Base-by-base conservation (phyloP, 768 basidiomycete species). In the Pleurotus platypus region DNA sequence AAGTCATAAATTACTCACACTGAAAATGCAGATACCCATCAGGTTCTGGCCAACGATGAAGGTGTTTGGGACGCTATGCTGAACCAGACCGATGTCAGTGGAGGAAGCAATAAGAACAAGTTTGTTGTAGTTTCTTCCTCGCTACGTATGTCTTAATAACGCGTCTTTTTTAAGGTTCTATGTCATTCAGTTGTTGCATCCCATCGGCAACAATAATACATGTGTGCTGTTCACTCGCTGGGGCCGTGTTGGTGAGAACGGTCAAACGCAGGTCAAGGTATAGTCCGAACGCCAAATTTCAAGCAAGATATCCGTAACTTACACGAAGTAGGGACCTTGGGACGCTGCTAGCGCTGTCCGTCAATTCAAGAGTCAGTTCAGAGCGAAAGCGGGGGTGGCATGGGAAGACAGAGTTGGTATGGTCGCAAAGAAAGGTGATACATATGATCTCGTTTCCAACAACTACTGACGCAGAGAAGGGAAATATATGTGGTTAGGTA, bases 311-410 rank as follows among this genome's bases (percentile, higher is more conserved):
- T 15, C 46, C 18, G 46, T 16, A 56, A 40, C 9, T 60, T 7
- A 53, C 35, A 42, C 12, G 37, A 37, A 49, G 2, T 51, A 84
- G 81, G 83, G 83, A 4, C 80, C 83, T 13, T 84, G 72, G 63
- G 11, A 66, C 2, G 24, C 78, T 0, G 50, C 63, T 4, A 53
- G 26, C 0, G 84, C 80, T 1, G 69, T 83, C 27, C 56, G n/a
- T 15, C 78, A 80, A 60, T 86, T 85, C 69, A 83, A 81, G 66
- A 81, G 80, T 58, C 83, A 84, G 64, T 86, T 84, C 72, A 82
- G 73, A 66, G 60, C 72, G 1, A 86, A 86, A 64, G 72, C 83
- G 1, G 77, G 68, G 0, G 70, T 70, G 1, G 62, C 63, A 39
- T 86, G 84, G 84, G 79, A 81, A 58, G 57, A 73, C 12, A 66